Evolutionary conservation across 257 asterid species (phyloP).

Genomic region (Solanum stenotomum): DNA sequence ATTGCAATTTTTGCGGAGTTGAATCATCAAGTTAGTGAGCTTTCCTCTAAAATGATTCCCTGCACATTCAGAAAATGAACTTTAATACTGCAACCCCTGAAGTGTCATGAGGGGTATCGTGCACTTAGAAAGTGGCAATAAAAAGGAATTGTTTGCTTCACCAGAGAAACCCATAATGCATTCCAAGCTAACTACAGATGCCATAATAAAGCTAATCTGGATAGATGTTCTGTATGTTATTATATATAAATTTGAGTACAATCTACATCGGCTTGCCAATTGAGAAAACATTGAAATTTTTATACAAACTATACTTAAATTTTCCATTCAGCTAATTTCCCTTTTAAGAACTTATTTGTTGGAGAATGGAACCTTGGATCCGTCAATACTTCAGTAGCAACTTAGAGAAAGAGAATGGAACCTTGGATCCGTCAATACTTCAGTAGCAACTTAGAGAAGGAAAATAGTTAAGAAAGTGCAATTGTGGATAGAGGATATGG

Average conservation of each 20-base stretch:
- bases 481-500: background rate
- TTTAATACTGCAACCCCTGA: background rate
- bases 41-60: conserved; percentile 56
- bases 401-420: background rate
- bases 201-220: background rate
- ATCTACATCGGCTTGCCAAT: background rate
- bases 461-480: background rate
- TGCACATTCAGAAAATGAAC: conserved; percentile 24
- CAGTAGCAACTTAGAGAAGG: background rate
- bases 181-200: background rate
- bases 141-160: background rate
- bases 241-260: background rate
- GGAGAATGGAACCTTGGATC: background rate
- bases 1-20: conserved; percentile 92
- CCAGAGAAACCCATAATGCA: background rate
- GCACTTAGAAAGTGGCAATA: background rate
- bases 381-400: background rate
- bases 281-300: background rate
- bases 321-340: background rate
- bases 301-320: background rate
- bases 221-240: background rate
- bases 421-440: background rate
- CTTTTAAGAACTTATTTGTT: background rate
- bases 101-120: background rate
- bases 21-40: conserved; percentile 78